These are phyloP conservation scores for Saxophila tyrrhenica DNA, from an alignment of 495 filamentous ascomycete species.

Conservation along the genomic window DNA sequence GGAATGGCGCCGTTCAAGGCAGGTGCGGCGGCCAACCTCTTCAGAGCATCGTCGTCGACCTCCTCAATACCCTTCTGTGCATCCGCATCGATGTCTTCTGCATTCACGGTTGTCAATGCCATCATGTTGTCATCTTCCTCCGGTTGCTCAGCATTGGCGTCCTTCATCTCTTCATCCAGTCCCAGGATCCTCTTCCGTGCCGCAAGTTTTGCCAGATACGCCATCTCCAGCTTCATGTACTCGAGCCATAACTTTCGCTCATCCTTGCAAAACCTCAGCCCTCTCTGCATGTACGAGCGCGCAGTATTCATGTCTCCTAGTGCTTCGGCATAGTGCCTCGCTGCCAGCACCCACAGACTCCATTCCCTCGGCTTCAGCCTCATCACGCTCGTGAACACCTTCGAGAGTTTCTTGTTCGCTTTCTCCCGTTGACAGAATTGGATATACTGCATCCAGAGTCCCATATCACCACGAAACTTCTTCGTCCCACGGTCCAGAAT, in stretches of 20 bases:
- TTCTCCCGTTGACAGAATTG: slow-evolving; percentile 66
- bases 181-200: slow-evolving; percentile 57
- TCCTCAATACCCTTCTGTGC: slow-evolving; percentile 20
- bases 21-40: slow-evolving; percentile 63
- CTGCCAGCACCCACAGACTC: slow-evolving; percentile 81
- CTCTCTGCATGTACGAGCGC: slow-evolving; percentile 77
- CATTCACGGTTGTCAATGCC: slow-evolving; percentile 49
- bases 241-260: slow-evolving; percentile 68
- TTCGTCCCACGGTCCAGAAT: slow-evolving; percentile 78
- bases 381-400: slow-evolving; percentile 64
- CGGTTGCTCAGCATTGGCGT: slow-evolving; percentile 28
- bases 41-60: slow-evolving; percentile 40
- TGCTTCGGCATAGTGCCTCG: slow-evolving; percentile 58
- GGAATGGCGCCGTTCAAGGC: slow-evolving; percentile 84
- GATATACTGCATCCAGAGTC: slow-evolving; percentile 87
- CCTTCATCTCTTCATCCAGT: slow-evolving; percentile 43
- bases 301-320: slow-evolving; percentile 77
- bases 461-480: slow-evolving; percentile 71
- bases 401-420: slow-evolving; percentile 66
- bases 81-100: slow-evolving; percentile 53
- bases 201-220: slow-evolving; percentile 73
- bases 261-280: slow-evolving; percentile 72
- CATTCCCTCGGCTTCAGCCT: slow-evolving; percentile 75
- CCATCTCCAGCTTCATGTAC: slow-evolving; percentile 85
- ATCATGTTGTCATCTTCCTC: slow-evolving; percentile 42